Evolutionary conservation across 2,329 filamentous ascomycete genomes (phyloP).

Genomic region (Malbranchea cinnamomea): DNA sequence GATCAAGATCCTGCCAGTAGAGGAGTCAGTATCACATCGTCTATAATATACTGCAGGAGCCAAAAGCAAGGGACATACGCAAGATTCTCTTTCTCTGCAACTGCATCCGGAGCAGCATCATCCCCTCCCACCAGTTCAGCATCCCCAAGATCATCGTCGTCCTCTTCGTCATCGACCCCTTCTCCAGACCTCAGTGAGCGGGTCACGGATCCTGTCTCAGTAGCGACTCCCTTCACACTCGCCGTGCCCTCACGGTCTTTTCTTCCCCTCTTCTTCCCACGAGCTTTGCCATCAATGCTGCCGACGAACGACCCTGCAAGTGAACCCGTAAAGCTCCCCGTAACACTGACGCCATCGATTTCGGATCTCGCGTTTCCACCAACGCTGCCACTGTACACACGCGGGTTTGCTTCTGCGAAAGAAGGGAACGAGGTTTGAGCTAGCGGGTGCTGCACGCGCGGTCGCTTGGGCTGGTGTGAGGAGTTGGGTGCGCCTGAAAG

Average conservation of each 20-base stretch:
- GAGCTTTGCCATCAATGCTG: constrained; percentile 24
- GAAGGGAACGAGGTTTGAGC: constrained; percentile 32
- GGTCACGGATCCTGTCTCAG: constrained; percentile 19
- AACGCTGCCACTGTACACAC: constrained; percentile 15
- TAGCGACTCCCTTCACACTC: constrained; percentile 23
- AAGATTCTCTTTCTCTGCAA: constrained; percentile 37
- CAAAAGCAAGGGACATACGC: constrained; percentile 20
- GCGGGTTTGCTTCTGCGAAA: constrained; percentile 17
- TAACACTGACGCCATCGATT: constrained; percentile 25
- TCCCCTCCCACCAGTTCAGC: constrained; percentile 33
- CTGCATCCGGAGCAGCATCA: constrained; percentile 34
- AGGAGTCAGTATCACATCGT: constrained; percentile 14
- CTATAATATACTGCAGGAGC: neutral
- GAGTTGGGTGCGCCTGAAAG: constrained; percentile 6
- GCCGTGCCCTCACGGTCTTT: constrained; percentile 26
- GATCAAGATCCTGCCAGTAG: constrained; percentile 26
- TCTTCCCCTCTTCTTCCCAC: constrained; percentile 16
- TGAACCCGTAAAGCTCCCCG: constrained; percentile 29
- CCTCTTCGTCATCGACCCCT: constrained; percentile 32
- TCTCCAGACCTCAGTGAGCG: constrained; percentile 21
- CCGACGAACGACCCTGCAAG: constrained; percentile 27
- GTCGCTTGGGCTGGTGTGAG: constrained; percentile 14
- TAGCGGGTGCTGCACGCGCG: constrained; percentile 31
- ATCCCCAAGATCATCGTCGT: constrained; percentile 36
- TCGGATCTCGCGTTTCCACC: constrained; percentile 8